Evolutionary conservation across 2,329 filamentous ascomycete species (phyloP).

Genomic region (Ceratocystis cubensis): DNA sequence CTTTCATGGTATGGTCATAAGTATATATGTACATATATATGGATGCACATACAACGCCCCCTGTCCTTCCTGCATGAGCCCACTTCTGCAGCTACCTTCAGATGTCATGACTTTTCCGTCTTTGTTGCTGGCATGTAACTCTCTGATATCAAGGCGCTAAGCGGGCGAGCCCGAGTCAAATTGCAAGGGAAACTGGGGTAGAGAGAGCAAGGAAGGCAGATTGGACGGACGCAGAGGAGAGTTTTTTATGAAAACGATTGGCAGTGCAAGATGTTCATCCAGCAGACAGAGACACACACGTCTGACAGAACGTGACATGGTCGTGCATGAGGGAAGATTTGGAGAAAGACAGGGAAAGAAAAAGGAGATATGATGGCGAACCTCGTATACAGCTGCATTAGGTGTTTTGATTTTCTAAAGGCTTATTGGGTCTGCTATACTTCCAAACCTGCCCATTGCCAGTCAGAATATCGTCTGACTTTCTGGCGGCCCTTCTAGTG

Average conservation of each 20-base stretch:
- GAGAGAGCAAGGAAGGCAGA: too few relatives aligned
- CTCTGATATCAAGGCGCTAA: too few relatives aligned
- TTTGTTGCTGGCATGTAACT: too few relatives aligned
- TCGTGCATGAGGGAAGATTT: not conserved
- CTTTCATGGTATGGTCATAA: not conserved
- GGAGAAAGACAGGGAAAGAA: not conserved
- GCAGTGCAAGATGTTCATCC: not conserved
- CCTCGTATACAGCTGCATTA: not conserved
- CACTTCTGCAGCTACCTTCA: not conserved
- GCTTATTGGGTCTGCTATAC: too few relatives aligned
- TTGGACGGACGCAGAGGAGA: not conserved
- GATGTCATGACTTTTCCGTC: too few relatives aligned
- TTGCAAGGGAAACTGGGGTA: too few relatives aligned
- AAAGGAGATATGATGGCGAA: not conserved
- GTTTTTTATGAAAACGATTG: not conserved
- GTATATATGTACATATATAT: not conserved
- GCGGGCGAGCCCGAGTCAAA: too few relatives aligned
- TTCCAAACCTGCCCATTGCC: too few relatives aligned
- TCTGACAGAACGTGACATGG: not conserved
- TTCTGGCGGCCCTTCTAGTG: too few relatives aligned
- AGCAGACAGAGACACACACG: not conserved
- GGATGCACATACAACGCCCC: not conserved
- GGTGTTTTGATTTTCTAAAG: not conserved
- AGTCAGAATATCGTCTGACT: too few relatives aligned
- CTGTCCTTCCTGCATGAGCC: not conserved